phyloP scores from a whole-genome alignment of 768 basidiomycete species.

The Tricholoma hemisulphureum region DNA sequence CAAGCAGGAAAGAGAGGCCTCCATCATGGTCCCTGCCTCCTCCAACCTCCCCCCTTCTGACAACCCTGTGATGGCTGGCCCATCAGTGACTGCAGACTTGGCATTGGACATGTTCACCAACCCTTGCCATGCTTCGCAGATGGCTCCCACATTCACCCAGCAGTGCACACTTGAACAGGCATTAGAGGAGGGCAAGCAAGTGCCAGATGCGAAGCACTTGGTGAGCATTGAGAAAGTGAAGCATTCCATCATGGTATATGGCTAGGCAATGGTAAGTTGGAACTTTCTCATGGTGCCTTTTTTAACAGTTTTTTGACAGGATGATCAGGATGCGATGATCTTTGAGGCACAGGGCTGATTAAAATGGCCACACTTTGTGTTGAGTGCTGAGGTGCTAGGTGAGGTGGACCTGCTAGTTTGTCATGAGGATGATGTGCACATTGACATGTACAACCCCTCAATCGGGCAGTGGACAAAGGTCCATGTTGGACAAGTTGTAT shows the following conservation, averaged over 20 bases:
- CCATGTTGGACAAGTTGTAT: not conserved
- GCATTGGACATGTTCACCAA: not conserved
- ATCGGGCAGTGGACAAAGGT: not conserved
- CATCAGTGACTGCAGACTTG: not conserved
- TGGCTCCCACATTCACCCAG: slow-evolving; percentile 5
- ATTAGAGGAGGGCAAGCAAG: not conserved
- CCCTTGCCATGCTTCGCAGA: slow-evolving; percentile 6
- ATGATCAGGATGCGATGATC: not conserved
- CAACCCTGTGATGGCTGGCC: not conserved
- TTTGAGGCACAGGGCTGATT: not conserved
- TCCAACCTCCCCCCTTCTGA: not conserved
- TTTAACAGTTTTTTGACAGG: not conserved
- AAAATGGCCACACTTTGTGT: not conserved
- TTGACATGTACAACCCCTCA: not conserved
- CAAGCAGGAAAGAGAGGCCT: too few species aligned
- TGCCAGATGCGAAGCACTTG: not conserved
- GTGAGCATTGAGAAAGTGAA: not conserved
- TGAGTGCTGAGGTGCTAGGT: not conserved
- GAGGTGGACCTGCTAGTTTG: not conserved
- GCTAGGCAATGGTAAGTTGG: not conserved
- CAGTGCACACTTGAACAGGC: slow-evolving; percentile 2
- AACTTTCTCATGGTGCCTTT: not conserved
- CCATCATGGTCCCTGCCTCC: not conserved
- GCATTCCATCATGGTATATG: not conserved
- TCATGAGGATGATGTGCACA: not conserved